phyloP scores from a whole-genome alignment of 1,284 basidiomycete species.

The Austropuccinia psidii region DNA sequence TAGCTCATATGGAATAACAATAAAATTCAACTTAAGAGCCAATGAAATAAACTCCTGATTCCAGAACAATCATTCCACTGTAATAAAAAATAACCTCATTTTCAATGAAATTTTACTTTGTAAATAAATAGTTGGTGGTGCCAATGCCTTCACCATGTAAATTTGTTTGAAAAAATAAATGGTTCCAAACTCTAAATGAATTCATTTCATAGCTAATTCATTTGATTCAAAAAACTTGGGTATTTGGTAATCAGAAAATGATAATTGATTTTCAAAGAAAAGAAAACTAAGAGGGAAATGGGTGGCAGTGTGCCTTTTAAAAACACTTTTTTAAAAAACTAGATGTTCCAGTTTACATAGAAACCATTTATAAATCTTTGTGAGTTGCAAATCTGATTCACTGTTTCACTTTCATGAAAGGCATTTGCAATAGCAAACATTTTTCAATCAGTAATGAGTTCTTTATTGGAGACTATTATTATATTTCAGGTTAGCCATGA shows the following conservation, averaged over 20 bases:
- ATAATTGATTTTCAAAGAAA: conserved; percentile 81
- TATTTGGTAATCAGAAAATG: conserved; percentile 89
- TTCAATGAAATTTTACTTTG: conserved; percentile 88
- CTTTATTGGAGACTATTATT: conserved; percentile 53
- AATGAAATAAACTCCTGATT: conserved; percentile 96
- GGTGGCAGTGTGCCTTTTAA: conserved; percentile 61
- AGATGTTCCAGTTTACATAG: conserved; percentile 77
- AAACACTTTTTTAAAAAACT: conserved; percentile 61
- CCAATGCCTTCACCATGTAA: conserved; percentile 94
- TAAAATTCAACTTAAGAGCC: conserved; percentile 99
- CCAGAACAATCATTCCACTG: conserved; percentile 90
- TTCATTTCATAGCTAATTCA: conserved; percentile 74
- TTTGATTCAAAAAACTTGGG: conserved; percentile 72
- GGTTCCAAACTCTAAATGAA: conserved; percentile 76
- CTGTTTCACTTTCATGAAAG: conserved; percentile 78
- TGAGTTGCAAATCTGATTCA: conserved; percentile 95
- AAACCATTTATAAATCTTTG: conserved; percentile 98
- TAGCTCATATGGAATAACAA: conserved; percentile 97
- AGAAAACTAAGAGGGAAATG: conserved; percentile 62
- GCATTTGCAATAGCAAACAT: conserved; percentile 88
- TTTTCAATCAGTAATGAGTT: conserved; percentile 80
- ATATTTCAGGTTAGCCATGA: no score
- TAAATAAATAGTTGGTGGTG: conserved; percentile 97
- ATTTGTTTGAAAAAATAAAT: conserved; percentile 96
- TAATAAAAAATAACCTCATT: conserved; percentile 85